A percentile compares a stretch with the other conserved stretches of the same genome.
Evolutionary conservation across 208 protist species (phyloP).

Genomic region (Acanthamoeba castellanii): DNA sequence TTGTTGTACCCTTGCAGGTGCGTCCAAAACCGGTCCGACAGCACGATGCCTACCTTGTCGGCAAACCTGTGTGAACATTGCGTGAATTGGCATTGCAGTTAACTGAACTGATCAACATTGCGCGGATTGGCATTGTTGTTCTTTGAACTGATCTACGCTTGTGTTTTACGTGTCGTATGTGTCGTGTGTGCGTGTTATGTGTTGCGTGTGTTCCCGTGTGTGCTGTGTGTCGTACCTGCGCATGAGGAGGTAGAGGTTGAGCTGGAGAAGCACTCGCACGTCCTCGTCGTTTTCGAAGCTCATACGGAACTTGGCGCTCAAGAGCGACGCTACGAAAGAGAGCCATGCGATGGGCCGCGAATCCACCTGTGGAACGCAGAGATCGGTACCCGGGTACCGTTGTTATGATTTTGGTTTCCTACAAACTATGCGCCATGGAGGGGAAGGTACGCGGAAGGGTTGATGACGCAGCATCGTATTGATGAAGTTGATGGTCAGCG

Average conservation of each 20-base stretch:
- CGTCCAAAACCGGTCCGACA: background rate
- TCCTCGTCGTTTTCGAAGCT: constrained; percentile 38
- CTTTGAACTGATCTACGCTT: too few relatives aligned
- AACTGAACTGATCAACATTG: too few relatives aligned
- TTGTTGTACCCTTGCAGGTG: constrained; percentile 2
- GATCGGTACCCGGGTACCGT: background rate
- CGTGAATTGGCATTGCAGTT: background rate
- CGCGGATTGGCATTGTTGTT: background rate
- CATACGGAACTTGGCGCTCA: constrained; percentile 42
- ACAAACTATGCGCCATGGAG: background rate
- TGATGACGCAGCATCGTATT: constrained; percentile 70
- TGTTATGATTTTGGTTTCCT: too few relatives aligned
- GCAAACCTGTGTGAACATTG: background rate
- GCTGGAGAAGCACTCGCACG: background rate
- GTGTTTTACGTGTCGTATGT: background rate
- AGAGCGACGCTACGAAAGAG: constrained; percentile 20
- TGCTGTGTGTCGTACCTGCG: background rate
- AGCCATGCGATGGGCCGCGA: constrained; percentile 66
- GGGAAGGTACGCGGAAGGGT: constrained; percentile 21
- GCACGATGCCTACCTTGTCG: constrained; percentile 48
- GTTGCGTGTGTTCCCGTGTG: background rate
- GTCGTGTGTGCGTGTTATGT: background rate
- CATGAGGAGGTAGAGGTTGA: constrained; percentile 18
- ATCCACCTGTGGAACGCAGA: background rate
- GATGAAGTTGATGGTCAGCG: constrained; percentile 73